Percentiles rank a stretch among this genome's conserved stretches.
Conservation (phyloP, 2,329 filamentous ascomycete genomes). For the Colletotrichum shisoi region DNA sequence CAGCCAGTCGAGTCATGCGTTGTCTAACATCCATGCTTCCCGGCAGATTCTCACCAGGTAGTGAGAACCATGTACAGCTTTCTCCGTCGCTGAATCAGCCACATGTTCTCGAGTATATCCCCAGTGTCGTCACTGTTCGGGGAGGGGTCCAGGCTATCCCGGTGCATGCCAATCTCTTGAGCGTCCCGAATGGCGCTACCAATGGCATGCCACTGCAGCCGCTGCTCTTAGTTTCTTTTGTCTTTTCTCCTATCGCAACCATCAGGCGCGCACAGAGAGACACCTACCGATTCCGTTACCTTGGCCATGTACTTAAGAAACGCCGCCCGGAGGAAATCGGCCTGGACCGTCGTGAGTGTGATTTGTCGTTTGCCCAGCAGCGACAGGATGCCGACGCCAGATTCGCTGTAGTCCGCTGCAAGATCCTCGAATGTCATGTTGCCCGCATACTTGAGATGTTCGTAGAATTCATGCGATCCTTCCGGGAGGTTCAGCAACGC, state of each 20-base stretch:
- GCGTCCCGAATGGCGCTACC: slow-evolving; percentile 67
- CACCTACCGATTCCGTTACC: slow-evolving; percentile 63
- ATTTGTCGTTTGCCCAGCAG: slow-evolving; percentile 66
- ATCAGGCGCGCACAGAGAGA: not conserved
- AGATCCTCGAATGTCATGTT: slow-evolving; percentile 69
- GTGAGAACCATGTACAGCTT: slow-evolving; percentile 63
- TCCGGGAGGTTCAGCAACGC: slow-evolving; percentile 62
- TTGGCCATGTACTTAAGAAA: slow-evolving; percentile 68
- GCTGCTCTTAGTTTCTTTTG: slow-evolving; percentile 9
- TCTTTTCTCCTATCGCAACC: not conserved
- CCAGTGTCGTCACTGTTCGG: slow-evolving; percentile 57
- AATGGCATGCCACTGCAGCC: slow-evolving; percentile 61
- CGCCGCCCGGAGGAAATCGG: slow-evolving; percentile 63
- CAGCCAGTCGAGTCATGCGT: slow-evolving; percentile 32
- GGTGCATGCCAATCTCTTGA: slow-evolving; percentile 68
- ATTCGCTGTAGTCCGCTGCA: slow-evolving; percentile 67
- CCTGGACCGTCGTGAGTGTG: slow-evolving; percentile 64
- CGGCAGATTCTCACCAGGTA: slow-evolving; percentile 45
- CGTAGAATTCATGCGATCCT: slow-evolving; percentile 58
- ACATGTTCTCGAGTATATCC: slow-evolving; percentile 63
- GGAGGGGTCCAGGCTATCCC: slow-evolving; percentile 61
- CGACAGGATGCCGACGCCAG: slow-evolving; percentile 60
- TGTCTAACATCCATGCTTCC: slow-evolving; percentile 23
- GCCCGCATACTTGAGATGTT: slow-evolving; percentile 65
- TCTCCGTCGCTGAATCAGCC: slow-evolving; percentile 65